Evolutionary conservation across 176 grass and related monocot genomes (phyloP).

Genomic region (Oryza australiensis): DNA sequence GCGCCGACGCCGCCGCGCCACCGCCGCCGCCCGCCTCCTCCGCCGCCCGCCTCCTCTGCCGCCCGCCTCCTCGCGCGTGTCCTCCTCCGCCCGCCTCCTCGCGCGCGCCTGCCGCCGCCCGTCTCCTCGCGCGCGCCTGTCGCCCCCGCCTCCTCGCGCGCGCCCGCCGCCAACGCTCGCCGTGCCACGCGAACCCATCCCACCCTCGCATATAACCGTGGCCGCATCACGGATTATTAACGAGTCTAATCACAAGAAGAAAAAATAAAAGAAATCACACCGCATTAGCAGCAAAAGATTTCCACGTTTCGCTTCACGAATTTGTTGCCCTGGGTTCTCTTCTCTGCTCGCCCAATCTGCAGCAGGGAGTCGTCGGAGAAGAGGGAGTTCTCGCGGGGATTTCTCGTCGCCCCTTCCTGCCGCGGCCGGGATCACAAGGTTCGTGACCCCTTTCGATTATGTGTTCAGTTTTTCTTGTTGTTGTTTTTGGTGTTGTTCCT

Average conservation of each 20-base stretch:
- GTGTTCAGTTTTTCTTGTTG: neutral
- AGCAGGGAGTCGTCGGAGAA: neutral
- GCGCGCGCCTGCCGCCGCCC: too few species aligned
- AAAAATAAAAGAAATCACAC: neutral
- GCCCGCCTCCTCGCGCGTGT: too few species aligned
- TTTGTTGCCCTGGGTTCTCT: conserved; percentile 9
- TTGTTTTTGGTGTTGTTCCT: conserved; percentile 4
- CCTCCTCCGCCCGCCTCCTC: too few species aligned
- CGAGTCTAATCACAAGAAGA: neutral
- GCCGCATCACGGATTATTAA: neutral
- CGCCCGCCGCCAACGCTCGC: too few species aligned
- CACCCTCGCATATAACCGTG: conserved; percentile 17
- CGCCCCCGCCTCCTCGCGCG: too few species aligned
- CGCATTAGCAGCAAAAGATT: neutral
- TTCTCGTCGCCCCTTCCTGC: neutral
- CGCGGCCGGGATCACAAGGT: conserved; percentile 11
- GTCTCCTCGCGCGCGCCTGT: too few species aligned
- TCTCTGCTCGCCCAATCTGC: conserved; percentile 22
- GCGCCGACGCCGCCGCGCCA: too few species aligned
- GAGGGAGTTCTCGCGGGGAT: neutral
- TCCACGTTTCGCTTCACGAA: neutral
- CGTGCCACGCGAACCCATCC: neutral
- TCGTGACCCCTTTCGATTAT: conserved; percentile 11
- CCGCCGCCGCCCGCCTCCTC: too few species aligned
- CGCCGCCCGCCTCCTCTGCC: too few species aligned